phyloP scores from a whole-genome alignment of 139 green algal genomes.

The Picochlorum sp. region DNA sequence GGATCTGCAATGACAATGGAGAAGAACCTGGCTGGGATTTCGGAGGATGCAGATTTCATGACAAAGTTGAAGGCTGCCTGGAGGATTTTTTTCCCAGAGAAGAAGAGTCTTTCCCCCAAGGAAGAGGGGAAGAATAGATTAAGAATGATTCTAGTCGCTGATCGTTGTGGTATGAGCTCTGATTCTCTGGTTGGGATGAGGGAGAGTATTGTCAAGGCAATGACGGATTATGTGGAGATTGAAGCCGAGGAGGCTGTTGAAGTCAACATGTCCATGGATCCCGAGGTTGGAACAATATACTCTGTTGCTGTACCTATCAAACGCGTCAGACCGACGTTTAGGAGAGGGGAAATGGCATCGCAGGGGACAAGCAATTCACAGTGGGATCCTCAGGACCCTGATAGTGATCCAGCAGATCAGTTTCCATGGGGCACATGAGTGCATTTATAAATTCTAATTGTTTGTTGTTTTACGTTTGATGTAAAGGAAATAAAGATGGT shows the following conservation, averaged over 20 bases:
- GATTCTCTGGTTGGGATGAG: constrained; percentile 65
- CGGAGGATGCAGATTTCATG: constrained; percentile 15
- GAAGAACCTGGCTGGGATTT: neutral
- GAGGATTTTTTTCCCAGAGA: constrained; percentile 48
- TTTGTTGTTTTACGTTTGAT: no score
- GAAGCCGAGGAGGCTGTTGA: constrained; percentile 69
- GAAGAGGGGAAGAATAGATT: constrained; percentile 56
- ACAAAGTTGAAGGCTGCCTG: constrained; percentile 37
- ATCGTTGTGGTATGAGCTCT: constrained; percentile 73
- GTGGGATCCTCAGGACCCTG: constrained; percentile 26
- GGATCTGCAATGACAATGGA: neutral
- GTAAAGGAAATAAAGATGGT: neutral
- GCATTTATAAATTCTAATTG: neutral
- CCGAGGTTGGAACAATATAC: constrained; percentile 79
- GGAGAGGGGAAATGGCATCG: constrained; percentile 7
- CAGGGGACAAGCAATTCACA: neutral
- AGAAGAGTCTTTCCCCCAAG: constrained; percentile 24
- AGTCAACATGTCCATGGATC: constrained; percentile 66
- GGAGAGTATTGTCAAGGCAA: constrained; percentile 59
- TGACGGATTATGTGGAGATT: constrained; percentile 81
- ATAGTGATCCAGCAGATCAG: constrained; percentile 53
- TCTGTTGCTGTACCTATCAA: constrained; percentile 76
- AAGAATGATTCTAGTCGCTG: constrained; percentile 71
- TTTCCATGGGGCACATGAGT: constrained; percentile 70
- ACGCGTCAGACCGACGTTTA: constrained; percentile 60